These are phyloP conservation scores for Spergularia marina DNA, from an alignment of 148 eudicot genomes.

Conservation along the genomic window DNA sequence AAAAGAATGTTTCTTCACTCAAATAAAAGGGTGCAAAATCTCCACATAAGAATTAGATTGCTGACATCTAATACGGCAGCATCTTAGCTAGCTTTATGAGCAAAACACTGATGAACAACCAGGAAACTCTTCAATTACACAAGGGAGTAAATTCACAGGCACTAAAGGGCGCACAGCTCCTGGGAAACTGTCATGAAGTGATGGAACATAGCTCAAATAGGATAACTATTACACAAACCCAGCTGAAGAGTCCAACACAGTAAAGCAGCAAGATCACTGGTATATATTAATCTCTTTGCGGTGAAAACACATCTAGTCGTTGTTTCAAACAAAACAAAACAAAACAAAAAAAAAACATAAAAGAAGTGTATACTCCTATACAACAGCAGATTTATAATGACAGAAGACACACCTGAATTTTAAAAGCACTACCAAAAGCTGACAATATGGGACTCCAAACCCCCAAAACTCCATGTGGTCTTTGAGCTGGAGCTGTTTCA, in stretches of 20 bases:
- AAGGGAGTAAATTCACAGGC: not conserved
- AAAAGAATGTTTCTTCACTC: not conserved
- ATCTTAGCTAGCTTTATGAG: not conserved
- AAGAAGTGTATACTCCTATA: not conserved
- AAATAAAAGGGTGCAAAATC: not conserved
- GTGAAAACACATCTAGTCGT: not conserved
- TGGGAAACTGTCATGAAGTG: too few species aligned
- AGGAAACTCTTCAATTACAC: not conserved
- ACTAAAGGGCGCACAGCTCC: not conserved
- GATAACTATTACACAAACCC: too few species aligned
- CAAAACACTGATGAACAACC: not conserved
- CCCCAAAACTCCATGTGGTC: constrained; percentile 94
- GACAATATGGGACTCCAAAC: constrained; percentile 97
- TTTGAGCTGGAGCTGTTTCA: constrained; percentile 95
- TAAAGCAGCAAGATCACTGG: too few species aligned
- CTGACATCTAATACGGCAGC: not conserved
- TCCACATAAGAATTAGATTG: not conserved
- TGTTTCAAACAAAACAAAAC: too few species aligned
- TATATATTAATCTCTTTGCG: too few species aligned
- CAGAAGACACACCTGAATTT: constrained; percentile 64
- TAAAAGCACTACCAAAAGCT: constrained; percentile 94
- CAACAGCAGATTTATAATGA: not conserved
- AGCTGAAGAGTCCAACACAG: too few species aligned
- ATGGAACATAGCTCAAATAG: too few species aligned
- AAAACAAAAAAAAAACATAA: not conserved